Base-by-base conservation (phyloP, 2,329 filamentous ascomycete species). In the Talaromyces sp. region DNA sequence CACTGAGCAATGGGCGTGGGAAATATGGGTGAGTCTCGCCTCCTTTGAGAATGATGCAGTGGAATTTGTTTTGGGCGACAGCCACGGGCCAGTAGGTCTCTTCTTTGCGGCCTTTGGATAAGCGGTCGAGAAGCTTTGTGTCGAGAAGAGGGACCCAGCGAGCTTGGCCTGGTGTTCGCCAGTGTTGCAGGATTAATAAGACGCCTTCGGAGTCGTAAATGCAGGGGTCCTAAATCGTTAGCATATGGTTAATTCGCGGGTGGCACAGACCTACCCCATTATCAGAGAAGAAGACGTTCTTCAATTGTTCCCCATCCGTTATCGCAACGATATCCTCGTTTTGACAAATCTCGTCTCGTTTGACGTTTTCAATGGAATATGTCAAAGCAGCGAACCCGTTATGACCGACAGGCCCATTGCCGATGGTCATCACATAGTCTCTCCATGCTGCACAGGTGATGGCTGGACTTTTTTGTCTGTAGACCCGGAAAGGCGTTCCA, bases 11-110 rank as follows among this genome's bases (percentile, higher is more conserved):
- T 1, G 92, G 93, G 10, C 91, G 89, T 11, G 92, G 95, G 80
- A 94, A 98, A 81, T 95, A 97, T 0, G 94, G 93, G 74, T 97
- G 92, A 74, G 90, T 87, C 75, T 99, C 95, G 40, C 91, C 91
- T 68, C 95, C 95, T 80, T 99, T 99, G 74, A 99, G 88, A 72
- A 99, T 98, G 79, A 99, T 97, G 81, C 96, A 99, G 83, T 98
- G 94, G 78, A 99, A 99, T 73, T 91, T 94, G 73, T 91, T 86
- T 72, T 93, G 88, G 2, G 94, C 92, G 1, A 98, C 93, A 0
- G 95, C 95, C 36, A 99, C 92, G 1, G 95, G 95, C 86, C 93
- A 99, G 81, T 99, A 99, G 0, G 84, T 87, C 79, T 99, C 95
- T 69, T 90, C 86, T 77, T 97, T 97, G 65, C 89, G 89, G 29